Percentiles rank a stretch among this genome's conserved stretches.
Conservation (phyloP, 768 basidiomycete genomes). For the Leccinum boreale region DNA sequence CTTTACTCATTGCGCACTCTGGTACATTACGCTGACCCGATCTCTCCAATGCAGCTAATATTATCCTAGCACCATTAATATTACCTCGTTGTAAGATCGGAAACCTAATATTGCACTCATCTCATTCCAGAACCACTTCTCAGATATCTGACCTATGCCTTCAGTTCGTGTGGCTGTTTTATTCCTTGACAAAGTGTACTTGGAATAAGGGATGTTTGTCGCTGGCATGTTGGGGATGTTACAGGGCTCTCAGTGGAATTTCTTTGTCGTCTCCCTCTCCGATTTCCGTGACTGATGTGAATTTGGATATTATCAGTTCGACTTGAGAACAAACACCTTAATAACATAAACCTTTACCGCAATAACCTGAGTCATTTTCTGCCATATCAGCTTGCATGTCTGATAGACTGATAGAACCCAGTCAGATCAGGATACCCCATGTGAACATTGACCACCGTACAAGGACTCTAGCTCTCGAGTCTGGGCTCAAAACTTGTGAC, state of each 20-base stretch:
- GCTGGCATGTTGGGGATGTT: slow-evolving; percentile 72
- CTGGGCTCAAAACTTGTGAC: slow-evolving; percentile 77
- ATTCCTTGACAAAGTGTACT: too few species aligned
- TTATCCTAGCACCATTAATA: slow-evolving; percentile 44
- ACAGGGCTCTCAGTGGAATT: too few species aligned
- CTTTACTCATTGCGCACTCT: slow-evolving; percentile 63
- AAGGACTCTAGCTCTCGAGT: slow-evolving; percentile 70
- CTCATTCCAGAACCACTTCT: too few species aligned
- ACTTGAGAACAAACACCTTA: too few species aligned
- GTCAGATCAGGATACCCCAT: slow-evolving; percentile 88
- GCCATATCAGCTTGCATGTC: not conserved
- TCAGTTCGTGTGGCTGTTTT: too few species aligned
- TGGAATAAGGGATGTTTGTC: too few species aligned
- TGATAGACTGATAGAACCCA: slow-evolving; percentile 24
- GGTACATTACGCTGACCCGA: slow-evolving; percentile 35
- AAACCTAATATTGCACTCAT: too few species aligned
- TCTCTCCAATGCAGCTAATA: not conserved
- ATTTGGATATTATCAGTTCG: too few species aligned
- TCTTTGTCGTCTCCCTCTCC: too few species aligned
- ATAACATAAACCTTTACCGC: slow-evolving; percentile 91
- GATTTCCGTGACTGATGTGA: too few species aligned
- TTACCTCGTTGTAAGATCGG: too few species aligned
- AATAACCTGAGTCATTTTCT: slow-evolving; percentile 59
- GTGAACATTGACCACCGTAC: slow-evolving; percentile 60
- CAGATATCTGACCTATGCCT: too few species aligned